phyloP scores from a whole-genome alignment of 2,329 filamentous ascomycete species.

The Pseudopyrenochaeta lycopersici region DNA sequence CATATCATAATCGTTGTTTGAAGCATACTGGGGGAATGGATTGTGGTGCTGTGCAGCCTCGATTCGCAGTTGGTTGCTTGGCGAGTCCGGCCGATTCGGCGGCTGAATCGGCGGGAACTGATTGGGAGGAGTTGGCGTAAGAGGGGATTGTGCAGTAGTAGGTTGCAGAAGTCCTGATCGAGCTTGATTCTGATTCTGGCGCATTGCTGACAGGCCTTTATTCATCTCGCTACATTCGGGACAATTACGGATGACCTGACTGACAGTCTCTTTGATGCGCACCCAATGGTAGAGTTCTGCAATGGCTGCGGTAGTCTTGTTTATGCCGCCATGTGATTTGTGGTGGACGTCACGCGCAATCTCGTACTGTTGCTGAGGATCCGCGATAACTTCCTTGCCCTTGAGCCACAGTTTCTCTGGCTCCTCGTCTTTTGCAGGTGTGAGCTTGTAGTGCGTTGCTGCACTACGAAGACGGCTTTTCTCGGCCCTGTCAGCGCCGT shows the following conservation, averaged over 20 bases:
- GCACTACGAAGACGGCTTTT: slow-evolving; percentile 94
- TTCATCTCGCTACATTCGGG: slow-evolving; percentile 80
- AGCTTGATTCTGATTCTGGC: slow-evolving; percentile 27
- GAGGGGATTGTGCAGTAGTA: slow-evolving; percentile 10
- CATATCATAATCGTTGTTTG: slow-evolving; percentile 59
- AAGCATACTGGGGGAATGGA: slow-evolving; percentile 38
- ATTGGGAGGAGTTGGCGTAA: slow-evolving; percentile 20
- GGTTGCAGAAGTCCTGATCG: slow-evolving; percentile 10
- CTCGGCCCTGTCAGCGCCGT: slow-evolving; percentile 91
- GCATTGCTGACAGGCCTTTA: slow-evolving; percentile 41
- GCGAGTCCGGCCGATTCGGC: slow-evolving; percentile 28
- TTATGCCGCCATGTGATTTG: slow-evolving; percentile 87
- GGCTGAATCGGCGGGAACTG: slow-evolving; percentile 14
- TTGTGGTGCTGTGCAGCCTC: slow-evolving; percentile 40
- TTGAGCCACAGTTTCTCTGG: slow-evolving; percentile 84
- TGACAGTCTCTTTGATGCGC: slow-evolving; percentile 96
- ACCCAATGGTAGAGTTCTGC: slow-evolving; percentile 97
- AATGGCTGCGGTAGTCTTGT: slow-evolving; percentile 95
- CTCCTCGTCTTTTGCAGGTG: slow-evolving; percentile 57
- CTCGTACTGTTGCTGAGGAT: slow-evolving; percentile 88
- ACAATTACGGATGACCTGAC: slow-evolving; percentile 92
- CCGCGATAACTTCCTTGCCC: slow-evolving; percentile 95
- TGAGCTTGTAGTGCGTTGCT: slow-evolving; percentile 92
- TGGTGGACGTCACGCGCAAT: slow-evolving; percentile 83
- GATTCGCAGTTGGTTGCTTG: slow-evolving; percentile 37